These are phyloP conservation scores for Xylaria castorea DNA, from an alignment of 495 filamentous ascomycete species.

Conservation along the genomic window DNA sequence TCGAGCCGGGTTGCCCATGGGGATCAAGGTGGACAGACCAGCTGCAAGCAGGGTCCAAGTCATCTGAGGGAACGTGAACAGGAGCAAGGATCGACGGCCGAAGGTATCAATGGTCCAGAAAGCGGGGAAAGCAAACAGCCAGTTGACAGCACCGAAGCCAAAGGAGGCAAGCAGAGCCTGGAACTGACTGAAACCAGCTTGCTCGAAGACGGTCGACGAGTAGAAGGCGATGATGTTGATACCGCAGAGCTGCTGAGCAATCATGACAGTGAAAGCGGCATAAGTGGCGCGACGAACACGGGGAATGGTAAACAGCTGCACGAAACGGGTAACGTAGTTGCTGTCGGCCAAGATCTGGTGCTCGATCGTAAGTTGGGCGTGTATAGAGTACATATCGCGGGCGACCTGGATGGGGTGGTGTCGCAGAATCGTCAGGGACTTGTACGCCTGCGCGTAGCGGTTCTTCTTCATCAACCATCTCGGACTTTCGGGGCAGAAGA, in stretches of 20 bases:
- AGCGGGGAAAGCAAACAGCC: conserved; percentile 82
- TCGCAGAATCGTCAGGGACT: conserved; percentile 66
- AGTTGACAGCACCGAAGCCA: conserved; percentile 84
- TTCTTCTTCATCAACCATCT: conserved; percentile 70
- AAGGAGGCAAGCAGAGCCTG: conserved; percentile 74
- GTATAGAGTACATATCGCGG: conserved; percentile 77
- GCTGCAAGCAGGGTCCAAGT: conserved; percentile 77
- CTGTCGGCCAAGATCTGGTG: conserved; percentile 41
- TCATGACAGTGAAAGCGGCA: conserved; percentile 72
- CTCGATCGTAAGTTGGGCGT: conserved; percentile 61
- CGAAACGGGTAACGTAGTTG: conserved; percentile 60
- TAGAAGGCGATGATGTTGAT: conserved; percentile 91
- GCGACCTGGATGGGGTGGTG: conserved; percentile 73
- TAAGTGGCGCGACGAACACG: conserved; percentile 66
- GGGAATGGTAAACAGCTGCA: conserved; percentile 65
- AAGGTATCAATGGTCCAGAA: conserved; percentile 87
- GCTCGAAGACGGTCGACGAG: conserved; percentile 72
- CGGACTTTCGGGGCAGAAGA: conserved; percentile 76
- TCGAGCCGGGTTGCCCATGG: conserved; percentile 50
- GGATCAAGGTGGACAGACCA: conserved; percentile 74
- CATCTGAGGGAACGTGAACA: conserved; percentile 90
- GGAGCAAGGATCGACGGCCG: conserved; percentile 74
- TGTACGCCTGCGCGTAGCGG: conserved; percentile 66
- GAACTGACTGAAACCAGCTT: conserved; percentile 64
- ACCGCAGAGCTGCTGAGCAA: conserved; percentile 86